phyloP scores from a whole-genome alignment of 495 filamentous ascomycete species.

The Penicillium macrosclerotiorum region DNA sequence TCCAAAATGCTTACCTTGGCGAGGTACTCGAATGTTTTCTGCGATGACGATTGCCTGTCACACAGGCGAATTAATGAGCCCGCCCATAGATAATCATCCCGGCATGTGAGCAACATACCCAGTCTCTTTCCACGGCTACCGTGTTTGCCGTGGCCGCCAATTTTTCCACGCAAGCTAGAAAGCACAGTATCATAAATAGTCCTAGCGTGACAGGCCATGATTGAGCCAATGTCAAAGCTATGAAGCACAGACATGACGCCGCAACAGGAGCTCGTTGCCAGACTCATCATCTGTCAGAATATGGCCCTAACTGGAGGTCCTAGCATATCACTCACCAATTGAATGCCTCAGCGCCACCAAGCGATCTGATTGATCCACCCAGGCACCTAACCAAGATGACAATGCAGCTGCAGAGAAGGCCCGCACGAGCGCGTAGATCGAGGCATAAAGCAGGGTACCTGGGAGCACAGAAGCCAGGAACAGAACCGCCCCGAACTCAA shows the following conservation, averaged over 20 bases:
- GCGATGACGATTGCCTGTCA: constrained; percentile 44
- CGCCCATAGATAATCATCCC: no score
- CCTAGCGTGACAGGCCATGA: constrained; percentile 17
- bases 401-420: constrained; percentile 27
- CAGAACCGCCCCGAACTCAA: constrained; percentile 63
- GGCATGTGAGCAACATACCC: constrained; percentile 43
- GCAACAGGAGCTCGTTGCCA: constrained; percentile 41
- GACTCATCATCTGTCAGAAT: constrained; percentile 20
- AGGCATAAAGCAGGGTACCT: constrained; percentile 47
- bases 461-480: constrained; percentile 61
- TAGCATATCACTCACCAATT: constrained; percentile 37
- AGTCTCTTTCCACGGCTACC: constrained; percentile 65
- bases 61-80: neutral
- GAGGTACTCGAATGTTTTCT: constrained; percentile 30
- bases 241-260: constrained; percentile 34
- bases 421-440: constrained; percentile 38
- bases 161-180: constrained; percentile 59
- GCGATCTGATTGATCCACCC: constrained; percentile 45
- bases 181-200: constrained; percentile 42
- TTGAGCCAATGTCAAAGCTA: constrained; percentile 9
- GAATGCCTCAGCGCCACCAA: constrained; percentile 48
- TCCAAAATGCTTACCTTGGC: constrained; percentile 27
- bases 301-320: neutral
- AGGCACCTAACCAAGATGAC: constrained; percentile 46
- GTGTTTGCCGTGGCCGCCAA: constrained; percentile 52